Percentiles rank a stretch among this genome's conserved stretches.
Evolutionary conservation across 371 early-diverging fungal species (phyloP).

Genomic region (Mortierella sp.): DNA sequence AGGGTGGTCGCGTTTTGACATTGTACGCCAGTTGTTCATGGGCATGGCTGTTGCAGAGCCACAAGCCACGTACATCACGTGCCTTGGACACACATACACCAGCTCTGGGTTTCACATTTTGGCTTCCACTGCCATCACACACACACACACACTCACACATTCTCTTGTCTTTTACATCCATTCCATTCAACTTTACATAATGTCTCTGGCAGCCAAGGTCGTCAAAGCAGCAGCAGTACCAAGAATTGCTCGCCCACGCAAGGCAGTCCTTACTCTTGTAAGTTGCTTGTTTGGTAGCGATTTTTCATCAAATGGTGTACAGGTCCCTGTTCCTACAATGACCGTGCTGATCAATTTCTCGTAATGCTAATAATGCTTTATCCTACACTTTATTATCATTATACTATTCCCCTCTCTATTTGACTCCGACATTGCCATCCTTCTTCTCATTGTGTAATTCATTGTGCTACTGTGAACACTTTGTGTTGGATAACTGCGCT

Average conservation of each 20-base stretch:
- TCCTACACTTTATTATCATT: not conserved
- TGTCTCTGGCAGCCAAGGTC: conserved; percentile 50
- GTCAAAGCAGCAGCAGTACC: conserved; percentile 46
- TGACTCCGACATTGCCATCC: not conserved
- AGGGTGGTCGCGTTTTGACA: too few relatives aligned
- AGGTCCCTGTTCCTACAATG: not conserved
- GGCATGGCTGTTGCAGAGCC: too few relatives aligned
- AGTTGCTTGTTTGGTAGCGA: conserved; percentile 2
- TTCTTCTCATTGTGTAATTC: not conserved
- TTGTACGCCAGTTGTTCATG: too few relatives aligned
- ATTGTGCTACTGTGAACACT: not conserved
- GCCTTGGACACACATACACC: too few relatives aligned
- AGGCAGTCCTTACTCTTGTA: conserved; percentile 57
- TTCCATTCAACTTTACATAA: conserved; percentile 10
- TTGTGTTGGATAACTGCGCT: conserved; percentile 13
- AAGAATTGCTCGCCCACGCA: conserved; percentile 45
- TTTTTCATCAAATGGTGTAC: not conserved
- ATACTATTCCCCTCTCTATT: not conserved
- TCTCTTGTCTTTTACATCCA: not conserved
- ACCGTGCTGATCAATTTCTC: not conserved
- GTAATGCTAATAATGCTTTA: not conserved
- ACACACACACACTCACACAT: not conserved
- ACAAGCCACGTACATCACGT: too few relatives aligned
- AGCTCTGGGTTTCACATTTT: not conserved
- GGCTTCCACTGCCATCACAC: too few relatives aligned